Base-by-base conservation (phyloP, 2,329 filamentous ascomycete species). In the Cercospora canescens region DNA sequence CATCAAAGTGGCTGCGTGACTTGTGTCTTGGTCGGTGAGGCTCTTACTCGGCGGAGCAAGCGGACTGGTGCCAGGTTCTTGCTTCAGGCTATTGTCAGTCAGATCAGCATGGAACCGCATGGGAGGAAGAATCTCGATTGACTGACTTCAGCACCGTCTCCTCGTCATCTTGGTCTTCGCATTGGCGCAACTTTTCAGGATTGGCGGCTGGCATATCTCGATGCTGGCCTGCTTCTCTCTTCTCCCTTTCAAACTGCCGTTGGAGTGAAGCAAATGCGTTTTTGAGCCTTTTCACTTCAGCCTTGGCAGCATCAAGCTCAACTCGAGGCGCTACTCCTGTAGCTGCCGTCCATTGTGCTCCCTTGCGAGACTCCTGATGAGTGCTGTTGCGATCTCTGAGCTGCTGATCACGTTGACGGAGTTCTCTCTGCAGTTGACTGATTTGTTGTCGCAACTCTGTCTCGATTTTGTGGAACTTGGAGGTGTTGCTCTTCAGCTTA, bases 151-250 rank as follows among this genome's bases (percentile, higher is more conserved):
- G 60, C 24, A 58, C 54, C 16, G 48, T 41, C 45, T 72, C 65
- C 18, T 71, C 69, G 55, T 72, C 69, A 35, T 73, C 70, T 34
- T 68, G 63, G 21, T 65, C 62, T 34, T 65, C 41, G 6, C 62
- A 34, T 16, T 62, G 61, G 16, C 61, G 64, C 24, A 52, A 21
- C 39, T 70, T 70, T 52, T 55, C 59, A 1, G 52, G 39, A 24
- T 63, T 62, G 18, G 59, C 35, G 6, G 34, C 35, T 21, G 70
- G 63, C 26, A 67, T 54, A 8, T 48, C 41, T 28, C 61, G 59
- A 21, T 21, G 28, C 28, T 59, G 55, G 9, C 61, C 32, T 45
- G 45, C 54, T 57, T 57, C 60, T 60, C 55, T 68, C 64, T 70
- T 68, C 63, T 67, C 63, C n/a, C 62, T 63, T 45, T 67, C 58